These are phyloP conservation scores for Castanea mollissima DNA, from an alignment of 306 rosid genomes.

Conservation along the genomic window DNA sequence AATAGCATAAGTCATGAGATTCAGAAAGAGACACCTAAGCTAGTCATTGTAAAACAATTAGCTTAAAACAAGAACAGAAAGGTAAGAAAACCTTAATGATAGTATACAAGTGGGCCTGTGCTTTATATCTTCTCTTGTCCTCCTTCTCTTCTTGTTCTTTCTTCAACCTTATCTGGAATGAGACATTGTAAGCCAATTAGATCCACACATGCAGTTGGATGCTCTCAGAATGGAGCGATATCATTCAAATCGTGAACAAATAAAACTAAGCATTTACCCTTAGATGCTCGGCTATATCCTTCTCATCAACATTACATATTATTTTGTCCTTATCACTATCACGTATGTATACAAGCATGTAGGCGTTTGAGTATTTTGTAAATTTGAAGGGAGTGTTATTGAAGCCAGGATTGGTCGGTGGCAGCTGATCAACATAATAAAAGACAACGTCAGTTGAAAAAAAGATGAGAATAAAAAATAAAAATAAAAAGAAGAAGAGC, in stretches of 20 bases:
- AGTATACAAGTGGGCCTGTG: constrained; percentile 86
- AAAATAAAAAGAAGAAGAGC: background rate
- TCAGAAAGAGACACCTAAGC: background rate
- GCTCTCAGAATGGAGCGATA: background rate
- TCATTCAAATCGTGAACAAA: background rate
- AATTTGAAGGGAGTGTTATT: constrained; percentile 84
- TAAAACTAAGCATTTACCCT: constrained; percentile 49
- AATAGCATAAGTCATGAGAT: background rate
- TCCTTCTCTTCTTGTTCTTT: constrained; percentile 91
- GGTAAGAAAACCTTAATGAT: constrained; percentile 61
- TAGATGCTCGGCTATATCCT: constrained; percentile 82
- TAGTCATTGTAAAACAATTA: constrained; percentile 7
- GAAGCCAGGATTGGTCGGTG: constrained; percentile 83
- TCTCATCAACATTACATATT: constrained; percentile 84
- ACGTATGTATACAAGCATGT: constrained; percentile 94
- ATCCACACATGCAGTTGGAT: constrained; percentile 7
- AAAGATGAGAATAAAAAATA: background rate
- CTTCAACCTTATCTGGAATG: constrained; percentile 70
- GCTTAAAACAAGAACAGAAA: background rate
- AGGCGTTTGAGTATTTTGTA: constrained; percentile 88
- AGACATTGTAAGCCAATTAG: constrained; percentile 10
- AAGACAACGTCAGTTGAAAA: constrained; percentile 15
- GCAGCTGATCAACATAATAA: constrained; percentile 53
- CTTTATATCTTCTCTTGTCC: constrained; percentile 79
- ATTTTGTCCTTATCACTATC: constrained; percentile 88